Percentiles rank a stretch among this genome's conserved stretches.
Conservation (phyloP, 169 alveolate genomes). For the Plasmodium knowlesi region DNA sequence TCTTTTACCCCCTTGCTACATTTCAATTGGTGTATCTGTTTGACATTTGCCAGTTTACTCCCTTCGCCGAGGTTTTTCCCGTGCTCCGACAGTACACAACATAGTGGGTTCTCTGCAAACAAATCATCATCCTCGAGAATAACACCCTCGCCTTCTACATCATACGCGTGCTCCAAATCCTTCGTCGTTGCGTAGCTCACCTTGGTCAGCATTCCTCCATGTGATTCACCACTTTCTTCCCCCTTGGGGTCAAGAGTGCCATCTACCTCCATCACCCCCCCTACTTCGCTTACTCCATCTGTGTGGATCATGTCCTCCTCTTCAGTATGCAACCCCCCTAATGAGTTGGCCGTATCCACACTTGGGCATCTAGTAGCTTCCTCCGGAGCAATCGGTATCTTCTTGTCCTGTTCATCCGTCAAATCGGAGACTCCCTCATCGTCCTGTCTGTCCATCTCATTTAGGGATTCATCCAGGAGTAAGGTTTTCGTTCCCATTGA, state of each 20-base stretch:
- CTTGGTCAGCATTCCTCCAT: neutral
- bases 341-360: neutral
- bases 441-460: neutral
- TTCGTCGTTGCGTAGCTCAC: neutral
- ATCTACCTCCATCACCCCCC: neutral
- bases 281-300: neutral
- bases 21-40: neutral
- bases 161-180: neutral
- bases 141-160: neutral
- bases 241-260: neutral
- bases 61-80: neutral
- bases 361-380: neutral
- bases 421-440: neutral
- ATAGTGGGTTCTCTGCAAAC: neutral
- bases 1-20: neutral
- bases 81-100: neutral
- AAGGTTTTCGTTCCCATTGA: constrained; percentile 50
- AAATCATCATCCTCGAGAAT: neutral
- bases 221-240: neutral
- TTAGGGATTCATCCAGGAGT: constrained; percentile 34
- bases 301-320: neutral
- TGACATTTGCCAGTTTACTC: neutral
- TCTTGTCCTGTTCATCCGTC: neutral
- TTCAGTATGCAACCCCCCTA: neutral
- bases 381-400: neutral